Base-by-base conservation (phyloP, 2,329 filamentous ascomycete species). In the Aspergillus fischeri region DNA sequence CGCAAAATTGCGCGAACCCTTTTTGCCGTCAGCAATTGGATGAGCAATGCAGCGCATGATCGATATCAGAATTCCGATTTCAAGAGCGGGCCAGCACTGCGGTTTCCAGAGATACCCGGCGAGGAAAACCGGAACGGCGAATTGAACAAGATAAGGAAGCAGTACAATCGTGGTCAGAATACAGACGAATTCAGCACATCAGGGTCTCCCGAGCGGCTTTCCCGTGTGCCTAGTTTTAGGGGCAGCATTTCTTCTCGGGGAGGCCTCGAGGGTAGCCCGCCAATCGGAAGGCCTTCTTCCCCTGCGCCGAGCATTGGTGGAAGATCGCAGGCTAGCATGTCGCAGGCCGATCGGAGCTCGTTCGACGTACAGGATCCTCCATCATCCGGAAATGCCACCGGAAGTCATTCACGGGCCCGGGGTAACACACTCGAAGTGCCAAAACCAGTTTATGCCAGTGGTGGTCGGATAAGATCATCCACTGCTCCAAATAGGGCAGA, bases 101-200 rank as follows among this genome's bases (percentile, higher is more conserved):
- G 76, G n/a, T 87, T 80, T 50, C 84, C 84, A 0, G 77, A 80
- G 54, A 73, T 84, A 0, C 84, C 84, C 0, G 84, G 82, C 2
- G 83, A 86, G 60, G 63, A 59, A 1, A 58, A 70, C 2, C 76
- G 81, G 29, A 84, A 84, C 49, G 65, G 62, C 0, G 62, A 67
- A 0, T 64, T 84, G 1, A 52, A 59, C 20, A 61, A 71, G 3
- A 77, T 80, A 27, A 74, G 70, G 49, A 69, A 75, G 29, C 63
- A 66, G 4, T 84, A 60, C 32, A 55, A 53, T 27, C n/a, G 20
- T 6, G n/a, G 5, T 45, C 7, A 21, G 10, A 7, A 42, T n/a
- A 14, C 11, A 14, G 44, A 47, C 41, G 41, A 21, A 1, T 11
- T 24, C 3, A 21, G 9, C 44, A 11, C 44, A 24, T 24, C 44